These are phyloP conservation scores for Pythium brachiatum DNA, from an alignment of 352 stramenopile species.

Conservation along the genomic window DNA sequence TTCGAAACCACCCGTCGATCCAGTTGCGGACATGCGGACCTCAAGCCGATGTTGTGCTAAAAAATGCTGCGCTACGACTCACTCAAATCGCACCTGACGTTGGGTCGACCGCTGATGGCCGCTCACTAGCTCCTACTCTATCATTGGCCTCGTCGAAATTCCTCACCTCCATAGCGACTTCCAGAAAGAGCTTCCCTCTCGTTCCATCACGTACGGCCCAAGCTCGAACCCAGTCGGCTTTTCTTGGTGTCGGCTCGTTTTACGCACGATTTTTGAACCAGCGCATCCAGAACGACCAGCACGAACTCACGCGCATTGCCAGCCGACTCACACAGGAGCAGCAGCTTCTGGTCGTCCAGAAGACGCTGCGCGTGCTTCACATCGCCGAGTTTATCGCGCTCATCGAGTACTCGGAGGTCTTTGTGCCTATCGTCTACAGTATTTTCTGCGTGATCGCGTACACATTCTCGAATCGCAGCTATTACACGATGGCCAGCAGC, in stretches of 20 bases:
- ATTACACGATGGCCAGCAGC: slow-evolving; percentile 19
- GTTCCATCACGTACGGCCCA: not conserved
- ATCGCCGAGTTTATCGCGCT: slow-evolving; percentile 29
- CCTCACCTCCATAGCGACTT: not conserved
- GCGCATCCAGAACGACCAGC: not conserved
- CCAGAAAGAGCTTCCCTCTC: not conserved
- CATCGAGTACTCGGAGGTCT: slow-evolving; percentile 30
- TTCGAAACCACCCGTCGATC: slow-evolving; percentile 6
- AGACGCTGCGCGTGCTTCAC: slow-evolving; percentile 21
- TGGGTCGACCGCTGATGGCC: too few species aligned
- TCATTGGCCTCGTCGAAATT: not conserved
- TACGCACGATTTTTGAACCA: not conserved
- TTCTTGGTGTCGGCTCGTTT: not conserved
- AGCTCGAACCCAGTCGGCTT: not conserved
- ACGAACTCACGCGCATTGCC: not conserved
- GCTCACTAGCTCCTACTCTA: not conserved
- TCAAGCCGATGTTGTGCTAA: not conserved
- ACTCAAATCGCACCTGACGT: not conserved
- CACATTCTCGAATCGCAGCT: slow-evolving; percentile 26
- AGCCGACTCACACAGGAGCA: not conserved
- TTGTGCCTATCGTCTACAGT: slow-evolving; percentile 28
- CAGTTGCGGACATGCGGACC: not conserved
- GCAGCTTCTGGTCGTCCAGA: slow-evolving; percentile 8
- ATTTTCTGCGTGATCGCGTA: slow-evolving; percentile 28
- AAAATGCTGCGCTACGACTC: not conserved